Base-by-base conservation (phyloP, 352 stramenopile genomes). In the Pythium utonaiense region DNA sequence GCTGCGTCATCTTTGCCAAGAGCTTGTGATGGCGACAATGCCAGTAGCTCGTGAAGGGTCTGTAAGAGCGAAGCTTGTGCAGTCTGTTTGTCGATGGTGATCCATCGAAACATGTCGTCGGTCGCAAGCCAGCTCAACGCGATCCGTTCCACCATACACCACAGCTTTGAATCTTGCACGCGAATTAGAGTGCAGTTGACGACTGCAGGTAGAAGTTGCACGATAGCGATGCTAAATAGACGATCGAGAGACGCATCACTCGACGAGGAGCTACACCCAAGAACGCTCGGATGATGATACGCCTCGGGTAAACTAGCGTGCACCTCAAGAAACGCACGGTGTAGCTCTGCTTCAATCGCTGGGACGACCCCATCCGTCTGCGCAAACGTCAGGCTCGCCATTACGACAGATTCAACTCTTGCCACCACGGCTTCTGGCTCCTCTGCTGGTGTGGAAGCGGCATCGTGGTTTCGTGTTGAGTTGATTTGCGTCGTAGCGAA, bases 61-160 rank as follows among this genome's bases (percentile, higher is more conserved):
- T 57, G 51, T 13, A 86, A 30, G 3, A 91, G 58, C 17, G 66
- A 57, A 0, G 47, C 34, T 2, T 81, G 69, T 1, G 78, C 78
- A 3, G 71, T 64, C 5, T 44, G 44, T 31, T 78, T 78, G 49
- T 65, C 67, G 7, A 88, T 44, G 19, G 77, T 77, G 55, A 91
- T 89, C 81, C 81, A 91, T 3, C 81, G 77, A 40, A 88, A 71
- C 74, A 85, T 88, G 38, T 91, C 78, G n/a, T 83, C 69, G 7
- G 74, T 73, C n/a, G 49, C 52, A 6, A 91, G 53, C 81, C 81
- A 91, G 9, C 64, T 41, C 19, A 89, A 47, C n/a, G 51, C 42
- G 1, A 76, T 71, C 13, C 67, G 69, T 21, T 71, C 57, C 7
- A 83, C 40, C 36, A 71, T 72, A n/a, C 72, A 47, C 66, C 75